These are phyloP conservation scores for Rhynchospora pubera DNA, from an alignment of 176 grass and related monocot species.

Conservation along the genomic window DNA sequence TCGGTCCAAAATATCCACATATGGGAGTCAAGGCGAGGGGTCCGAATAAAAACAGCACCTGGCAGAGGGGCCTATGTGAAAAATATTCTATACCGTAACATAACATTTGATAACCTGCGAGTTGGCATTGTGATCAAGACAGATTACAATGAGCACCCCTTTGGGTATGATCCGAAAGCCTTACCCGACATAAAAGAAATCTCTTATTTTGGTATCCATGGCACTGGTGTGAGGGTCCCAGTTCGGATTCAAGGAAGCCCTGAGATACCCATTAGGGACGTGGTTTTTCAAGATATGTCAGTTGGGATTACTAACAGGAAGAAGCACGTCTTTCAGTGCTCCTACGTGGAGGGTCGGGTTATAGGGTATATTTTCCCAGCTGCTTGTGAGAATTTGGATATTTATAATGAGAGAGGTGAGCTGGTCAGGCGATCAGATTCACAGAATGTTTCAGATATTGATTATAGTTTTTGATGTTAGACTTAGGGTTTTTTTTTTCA, in stretches of 20 bases:
- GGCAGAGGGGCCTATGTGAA: conserved; percentile 76
- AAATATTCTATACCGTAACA: conserved; percentile 52
- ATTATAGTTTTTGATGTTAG: conserved; percentile 71
- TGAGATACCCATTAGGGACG: conserved; percentile 59
- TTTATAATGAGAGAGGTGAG: conserved; percentile 48
- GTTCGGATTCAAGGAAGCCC: conserved; percentile 74
- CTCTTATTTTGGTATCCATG: conserved; percentile 62
- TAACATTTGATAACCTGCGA: conserved; percentile 52
- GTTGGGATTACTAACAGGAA: conserved; percentile 53
- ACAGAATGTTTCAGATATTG: conserved; percentile 71
- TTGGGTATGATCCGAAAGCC: conserved; percentile 51
- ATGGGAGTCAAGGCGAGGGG: conserved; percentile 60
- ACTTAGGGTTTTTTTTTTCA: not conserved
- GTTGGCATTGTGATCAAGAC: conserved; percentile 89
- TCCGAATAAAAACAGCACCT: conserved; percentile 83
- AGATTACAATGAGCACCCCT: conserved; percentile 71
- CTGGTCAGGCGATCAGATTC: conserved; percentile 50
- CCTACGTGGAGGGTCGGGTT: conserved; percentile 74
- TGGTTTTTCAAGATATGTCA: conserved; percentile 71
- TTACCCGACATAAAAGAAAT: conserved; percentile 55
- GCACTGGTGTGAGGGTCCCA: conserved; percentile 51
- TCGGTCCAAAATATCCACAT: conserved; percentile 59
- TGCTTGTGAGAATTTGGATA: conserved; percentile 73
- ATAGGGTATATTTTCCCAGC: conserved; percentile 72
- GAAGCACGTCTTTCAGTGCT: conserved; percentile 78